Evolutionary conservation across 257 asterid species (phyloP), one percentile per base, ranked within the genome.

Genomic region (Lycium ferocissimum): DNA sequence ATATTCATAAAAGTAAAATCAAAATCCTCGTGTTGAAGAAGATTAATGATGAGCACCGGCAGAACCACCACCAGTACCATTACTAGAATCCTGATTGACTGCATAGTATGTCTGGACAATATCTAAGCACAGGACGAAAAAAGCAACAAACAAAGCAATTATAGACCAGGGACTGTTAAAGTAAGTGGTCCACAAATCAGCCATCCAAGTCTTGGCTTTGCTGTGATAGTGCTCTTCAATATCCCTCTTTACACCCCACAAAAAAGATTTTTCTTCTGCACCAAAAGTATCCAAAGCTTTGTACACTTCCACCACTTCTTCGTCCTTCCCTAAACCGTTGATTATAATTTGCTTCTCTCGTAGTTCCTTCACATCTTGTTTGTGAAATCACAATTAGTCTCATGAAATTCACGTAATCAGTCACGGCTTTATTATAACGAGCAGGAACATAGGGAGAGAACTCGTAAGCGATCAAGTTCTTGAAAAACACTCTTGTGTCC

Each of bases 161-260:
- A 35, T 54, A 53, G 56, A 0, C 86, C 86, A 75, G 2, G 86
- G 86, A 76, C 43, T 75, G n/a, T 11, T 33, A 49, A 84, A 84
- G 11, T 84, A 61, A 3, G 22, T 59, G 18, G 0, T 51, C 11
- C 6, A 20, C 14, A 84, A 76, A 17, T 75, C 56, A 47, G 86
- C 83, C 5, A 75, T 37, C 86, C 86, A 84, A 15, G 37, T 84
- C 76, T 7, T 84, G 1, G 18, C 17, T n/a, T n/a, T 61, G 66
- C 15, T 75, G 20, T 71, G 33, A 63, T 75, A 84, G 33, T 84
- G 75, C 0, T 22, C 0, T 47, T 58, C 53, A 1, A 84, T 33
- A n/a, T 3, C 0, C 22, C 2, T 0, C 47, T 40, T 59, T 1
- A 47, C 79, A 0, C 0, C 0, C 12, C 15, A 3, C 57, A 26